Conservation (phyloP, 2,329 filamentous ascomycete species). For the Gremmenia infestans region DNA sequence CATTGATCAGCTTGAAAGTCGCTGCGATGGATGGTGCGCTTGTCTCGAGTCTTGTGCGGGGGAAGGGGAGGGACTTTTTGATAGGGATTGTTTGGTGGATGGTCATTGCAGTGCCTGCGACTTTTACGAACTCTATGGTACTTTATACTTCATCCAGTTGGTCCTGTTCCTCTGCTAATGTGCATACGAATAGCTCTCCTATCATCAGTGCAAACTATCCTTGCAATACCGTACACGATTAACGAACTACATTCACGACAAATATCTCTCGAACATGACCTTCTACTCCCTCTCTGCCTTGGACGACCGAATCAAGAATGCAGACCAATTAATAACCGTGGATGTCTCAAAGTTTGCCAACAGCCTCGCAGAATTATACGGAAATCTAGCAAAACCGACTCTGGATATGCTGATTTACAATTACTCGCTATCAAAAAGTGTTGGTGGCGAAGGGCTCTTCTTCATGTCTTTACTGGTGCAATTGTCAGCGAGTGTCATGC, state of each 20-base stretch:
- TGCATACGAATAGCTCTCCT: slow-evolving; percentile 64
- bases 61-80: slow-evolving; percentile 85
- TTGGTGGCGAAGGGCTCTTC: slow-evolving; percentile 93
- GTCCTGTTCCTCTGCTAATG: slow-evolving; percentile 7
- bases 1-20: slow-evolving; percentile 90
- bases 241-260: slow-evolving; percentile 91
- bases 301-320: slow-evolving; percentile 97
- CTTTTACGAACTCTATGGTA: slow-evolving; percentile 98
- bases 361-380: slow-evolving; percentile 90
- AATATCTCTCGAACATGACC: slow-evolving; percentile 94
- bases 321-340: slow-evolving; percentile 93
- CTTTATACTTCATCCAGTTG: slow-evolving; percentile 27
- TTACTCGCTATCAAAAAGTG: slow-evolving; percentile 84
- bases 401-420: slow-evolving; percentile 98
- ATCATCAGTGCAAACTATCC: slow-evolving; percentile 92
- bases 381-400: slow-evolving; percentile 89
- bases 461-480: slow-evolving; percentile 95
- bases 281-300: slow-evolving; percentile 95
- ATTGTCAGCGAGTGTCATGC: slow-evolving; percentile 84
- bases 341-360: slow-evolving; percentile 97
- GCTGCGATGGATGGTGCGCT: slow-evolving; percentile 92
- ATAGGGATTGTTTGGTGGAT: slow-evolving; percentile 96
- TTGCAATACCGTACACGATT: slow-evolving; percentile 88
- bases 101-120: slow-evolving; percentile 90
- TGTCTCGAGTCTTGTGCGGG: slow-evolving; percentile 87